These are phyloP conservation scores for Emmonsiellopsis sp. DNA, from an alignment of 2,329 filamentous ascomycete species.

Conservation along the genomic window DNA sequence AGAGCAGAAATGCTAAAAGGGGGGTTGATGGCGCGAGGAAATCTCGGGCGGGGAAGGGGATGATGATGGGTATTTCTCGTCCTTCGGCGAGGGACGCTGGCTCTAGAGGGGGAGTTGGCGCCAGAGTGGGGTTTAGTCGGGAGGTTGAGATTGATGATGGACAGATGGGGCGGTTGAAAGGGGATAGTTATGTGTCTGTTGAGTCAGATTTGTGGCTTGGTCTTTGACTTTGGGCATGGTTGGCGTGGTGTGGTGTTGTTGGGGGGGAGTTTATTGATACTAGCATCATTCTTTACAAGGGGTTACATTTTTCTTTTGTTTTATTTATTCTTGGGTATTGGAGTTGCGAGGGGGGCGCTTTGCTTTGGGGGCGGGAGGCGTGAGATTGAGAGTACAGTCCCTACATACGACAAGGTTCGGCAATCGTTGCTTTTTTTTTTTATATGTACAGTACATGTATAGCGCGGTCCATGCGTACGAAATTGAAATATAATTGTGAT, in stretches of 20 bases:
- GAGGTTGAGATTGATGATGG: neutral
- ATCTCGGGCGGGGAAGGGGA: neutral
- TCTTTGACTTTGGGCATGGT: neutral
- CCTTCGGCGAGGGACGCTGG: neutral
- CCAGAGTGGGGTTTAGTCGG: neutral
- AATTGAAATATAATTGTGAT: too few species aligned
- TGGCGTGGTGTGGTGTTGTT: neutral
- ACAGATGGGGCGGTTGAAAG: neutral
- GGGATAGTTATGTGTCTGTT: neutral
- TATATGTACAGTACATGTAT: too few species aligned
- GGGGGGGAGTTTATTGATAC: neutral
- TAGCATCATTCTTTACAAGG: neutral
- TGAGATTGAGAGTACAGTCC: too few species aligned
- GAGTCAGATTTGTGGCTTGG: neutral
- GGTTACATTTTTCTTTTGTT: too few species aligned
- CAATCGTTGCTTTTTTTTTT: too few species aligned
- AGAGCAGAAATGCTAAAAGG: neutral
- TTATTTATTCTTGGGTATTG: too few species aligned
- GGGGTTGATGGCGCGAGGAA: neutral
- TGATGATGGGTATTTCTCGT: neutral
- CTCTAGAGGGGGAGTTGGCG: neutral
- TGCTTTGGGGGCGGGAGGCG: too few species aligned
- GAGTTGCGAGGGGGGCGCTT: too few species aligned
- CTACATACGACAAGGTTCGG: too few species aligned
- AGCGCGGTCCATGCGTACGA: too few species aligned